Conservation (phyloP, 78 protist species). For the Bodo saltans region DNA sequence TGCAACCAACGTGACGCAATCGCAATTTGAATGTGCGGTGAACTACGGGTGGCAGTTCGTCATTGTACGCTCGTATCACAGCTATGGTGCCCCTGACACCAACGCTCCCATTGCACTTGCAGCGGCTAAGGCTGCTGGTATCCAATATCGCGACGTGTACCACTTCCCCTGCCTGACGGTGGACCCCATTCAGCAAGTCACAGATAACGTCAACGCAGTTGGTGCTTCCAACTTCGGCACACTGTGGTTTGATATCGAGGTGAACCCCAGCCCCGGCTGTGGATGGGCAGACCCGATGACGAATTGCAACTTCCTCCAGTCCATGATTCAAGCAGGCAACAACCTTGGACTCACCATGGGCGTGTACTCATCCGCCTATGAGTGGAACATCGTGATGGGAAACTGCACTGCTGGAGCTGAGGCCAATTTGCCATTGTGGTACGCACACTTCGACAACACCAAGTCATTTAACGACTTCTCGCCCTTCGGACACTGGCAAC, state of each 20-base stretch:
- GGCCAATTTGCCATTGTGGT: conserved; percentile 49
- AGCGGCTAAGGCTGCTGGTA: neutral
- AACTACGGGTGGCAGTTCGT: neutral
- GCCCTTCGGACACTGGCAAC: conserved; percentile 46
- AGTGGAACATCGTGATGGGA: conserved; percentile 40
- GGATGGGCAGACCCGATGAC: neutral
- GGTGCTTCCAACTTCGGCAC: neutral
- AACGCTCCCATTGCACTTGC: neutral
- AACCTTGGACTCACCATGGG: conserved; percentile 40
- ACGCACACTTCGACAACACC: conserved; percentile 37
- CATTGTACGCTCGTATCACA: neutral
- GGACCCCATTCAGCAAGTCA: neutral
- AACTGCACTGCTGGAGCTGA: conserved; percentile 3
- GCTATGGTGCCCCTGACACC: neutral
- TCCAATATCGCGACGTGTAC: neutral
- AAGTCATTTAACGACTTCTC: conserved; percentile 47
- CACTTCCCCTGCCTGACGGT: neutral
- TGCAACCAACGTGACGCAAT: neutral
- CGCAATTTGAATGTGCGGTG: neutral
- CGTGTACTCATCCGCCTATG: conserved; percentile 46
- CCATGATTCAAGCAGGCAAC: neutral
- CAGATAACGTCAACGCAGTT: neutral
- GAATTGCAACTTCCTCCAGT: conserved; percentile 19
- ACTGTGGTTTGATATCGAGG: neutral
- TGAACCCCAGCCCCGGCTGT: neutral